These are phyloP conservation scores for Nicotiana obtusifolia DNA, from an alignment of 257 asterid genomes.

Conservation along the genomic window DNA sequence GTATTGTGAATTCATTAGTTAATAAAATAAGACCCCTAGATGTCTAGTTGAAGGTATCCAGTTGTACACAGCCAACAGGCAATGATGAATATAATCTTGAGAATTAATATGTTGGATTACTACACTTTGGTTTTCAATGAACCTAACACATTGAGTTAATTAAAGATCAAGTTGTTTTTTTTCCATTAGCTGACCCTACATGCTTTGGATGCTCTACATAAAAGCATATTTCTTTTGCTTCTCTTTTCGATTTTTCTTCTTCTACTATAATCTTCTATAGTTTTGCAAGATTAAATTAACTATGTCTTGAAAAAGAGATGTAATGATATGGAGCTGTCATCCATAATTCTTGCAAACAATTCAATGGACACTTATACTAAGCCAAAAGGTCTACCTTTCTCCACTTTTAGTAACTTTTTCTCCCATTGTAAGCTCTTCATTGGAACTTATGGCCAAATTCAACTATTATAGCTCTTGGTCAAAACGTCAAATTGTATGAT, in stretches of 20 bases:
- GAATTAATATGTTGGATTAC: conserved; percentile 1
- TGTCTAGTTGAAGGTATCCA: conserved; percentile 17
- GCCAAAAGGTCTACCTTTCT: too few relatives aligned
- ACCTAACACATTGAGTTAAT: conserved; percentile 9
- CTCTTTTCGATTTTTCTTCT: not conserved
- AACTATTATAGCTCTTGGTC: too few relatives aligned
- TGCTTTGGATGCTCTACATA: not conserved
- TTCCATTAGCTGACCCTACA: conserved; percentile 7
- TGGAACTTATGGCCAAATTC: too few relatives aligned
- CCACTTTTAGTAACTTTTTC: too few relatives aligned
- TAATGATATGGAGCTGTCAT: conserved; percentile 4
- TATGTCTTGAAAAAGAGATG: not conserved
- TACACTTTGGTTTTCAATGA: too few relatives aligned
- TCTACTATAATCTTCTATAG: not conserved
- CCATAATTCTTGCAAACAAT: conserved; percentile 2
- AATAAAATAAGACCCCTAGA: not conserved
- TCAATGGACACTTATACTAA: not conserved
- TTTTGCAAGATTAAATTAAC: not conserved
- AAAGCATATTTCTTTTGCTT: not conserved
- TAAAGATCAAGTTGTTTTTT: not conserved
- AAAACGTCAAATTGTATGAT: too few relatives aligned
- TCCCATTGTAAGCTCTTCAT: too few relatives aligned
- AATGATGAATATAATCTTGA: conserved; percentile 18
- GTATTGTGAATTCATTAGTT: not conserved
- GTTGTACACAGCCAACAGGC: conserved; percentile 6